A percentile compares a stretch with the other conserved stretches of the same genome.
Evolutionary conservation across 805 yeast genomes (phyloP).

Genomic region (Starmerella potacharoeniae): DNA sequence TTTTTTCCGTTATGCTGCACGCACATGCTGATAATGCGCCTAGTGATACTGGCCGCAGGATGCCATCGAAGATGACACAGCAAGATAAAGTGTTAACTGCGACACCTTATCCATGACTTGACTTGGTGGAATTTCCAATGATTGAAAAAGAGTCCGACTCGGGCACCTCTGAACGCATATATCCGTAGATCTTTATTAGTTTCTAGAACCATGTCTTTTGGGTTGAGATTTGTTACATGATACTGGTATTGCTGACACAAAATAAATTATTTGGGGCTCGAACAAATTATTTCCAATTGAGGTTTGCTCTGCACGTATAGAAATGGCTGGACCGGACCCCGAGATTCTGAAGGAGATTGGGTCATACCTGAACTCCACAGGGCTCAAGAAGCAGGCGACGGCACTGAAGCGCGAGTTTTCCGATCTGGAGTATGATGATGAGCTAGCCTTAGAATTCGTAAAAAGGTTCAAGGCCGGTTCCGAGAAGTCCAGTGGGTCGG

Average conservation of each 20-base stretch:
- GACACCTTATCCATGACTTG: no score
- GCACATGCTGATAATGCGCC: no score
- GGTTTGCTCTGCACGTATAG: background rate
- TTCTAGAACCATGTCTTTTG: background rate
- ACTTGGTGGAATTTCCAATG: no score
- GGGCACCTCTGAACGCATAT: no score
- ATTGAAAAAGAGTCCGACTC: no score
- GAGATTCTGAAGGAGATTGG: slow-evolving; percentile 26
- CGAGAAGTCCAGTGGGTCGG: background rate
- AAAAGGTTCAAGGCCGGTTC: slow-evolving; percentile 19
- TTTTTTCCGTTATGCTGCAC: no score
- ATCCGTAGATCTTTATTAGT: no score
- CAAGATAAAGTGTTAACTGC: no score
- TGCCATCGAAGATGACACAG: no score
- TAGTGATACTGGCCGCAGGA: no score
- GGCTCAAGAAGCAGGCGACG: slow-evolving; percentile 27
- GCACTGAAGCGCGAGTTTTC: slow-evolving; percentile 24
- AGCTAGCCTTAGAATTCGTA: slow-evolving; percentile 16
- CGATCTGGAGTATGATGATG: slow-evolving; percentile 23
- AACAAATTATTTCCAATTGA: background rate
- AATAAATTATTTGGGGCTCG: background rate
- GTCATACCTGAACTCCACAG: slow-evolving; percentile 26
- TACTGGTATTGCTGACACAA: background rate
- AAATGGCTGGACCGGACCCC: slow-evolving; percentile 15
- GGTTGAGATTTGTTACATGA: background rate